These are phyloP conservation scores for Posidonia australis DNA, from an alignment of 106 monocot species.

Conservation along the genomic window DNA sequence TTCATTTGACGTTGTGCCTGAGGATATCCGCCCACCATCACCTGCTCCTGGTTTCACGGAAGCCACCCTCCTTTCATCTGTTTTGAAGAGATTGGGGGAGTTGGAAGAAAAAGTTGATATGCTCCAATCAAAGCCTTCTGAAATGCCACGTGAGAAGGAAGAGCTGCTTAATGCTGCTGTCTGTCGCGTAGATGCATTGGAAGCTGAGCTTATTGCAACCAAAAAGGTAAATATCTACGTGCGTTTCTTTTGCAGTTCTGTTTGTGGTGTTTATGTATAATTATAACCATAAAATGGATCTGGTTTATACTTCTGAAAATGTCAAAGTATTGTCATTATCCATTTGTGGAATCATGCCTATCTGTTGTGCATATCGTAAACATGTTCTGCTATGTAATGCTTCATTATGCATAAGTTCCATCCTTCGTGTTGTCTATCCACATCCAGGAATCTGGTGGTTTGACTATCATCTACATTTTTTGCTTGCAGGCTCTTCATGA, in stretches of 20 bases:
- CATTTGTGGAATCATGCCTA: not conserved
- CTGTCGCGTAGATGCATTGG: conserved; percentile 78
- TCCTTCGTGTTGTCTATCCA: not conserved
- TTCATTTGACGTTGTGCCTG: conserved; percentile 8
- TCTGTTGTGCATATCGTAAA: too few relatives aligned
- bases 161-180: conserved; percentile 88
- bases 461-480: not conserved
- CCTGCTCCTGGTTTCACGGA: conserved; percentile 43
- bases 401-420: not conserved
- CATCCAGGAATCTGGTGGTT: too few relatives aligned
- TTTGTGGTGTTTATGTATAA: too few relatives aligned
- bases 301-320: too few relatives aligned
- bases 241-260: not conserved
- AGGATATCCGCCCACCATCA: conserved; percentile 51
- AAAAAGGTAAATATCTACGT: conserved; percentile 45
- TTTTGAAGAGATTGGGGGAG: conserved; percentile 55
- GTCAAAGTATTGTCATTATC: not conserved
- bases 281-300: too few relatives aligned
- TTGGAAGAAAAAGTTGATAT: conserved; percentile 57
- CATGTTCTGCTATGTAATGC: not conserved
- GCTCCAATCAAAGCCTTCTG: conserved; percentile 61
- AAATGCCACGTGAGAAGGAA: conserved; percentile 87
- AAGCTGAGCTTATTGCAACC: conserved; percentile 84
- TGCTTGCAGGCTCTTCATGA: conserved; percentile 30
- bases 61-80: conserved; percentile 35